These are phyloP conservation scores for Moricandia arvensis DNA, from an alignment of 345 rosid genomes.

Conservation along the genomic window DNA sequence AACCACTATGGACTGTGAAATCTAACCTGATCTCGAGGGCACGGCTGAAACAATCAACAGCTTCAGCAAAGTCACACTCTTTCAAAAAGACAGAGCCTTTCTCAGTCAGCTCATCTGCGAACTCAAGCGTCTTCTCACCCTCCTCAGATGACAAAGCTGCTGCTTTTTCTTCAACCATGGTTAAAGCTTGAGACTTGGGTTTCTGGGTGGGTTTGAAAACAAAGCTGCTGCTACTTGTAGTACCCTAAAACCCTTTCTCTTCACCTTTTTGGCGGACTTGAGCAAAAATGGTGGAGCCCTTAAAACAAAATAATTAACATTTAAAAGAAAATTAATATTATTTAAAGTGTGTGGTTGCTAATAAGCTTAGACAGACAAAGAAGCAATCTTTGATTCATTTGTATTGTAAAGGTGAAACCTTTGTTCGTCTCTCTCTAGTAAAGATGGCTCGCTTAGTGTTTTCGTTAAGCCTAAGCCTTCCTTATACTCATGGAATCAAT, in stretches of 20 bases:
- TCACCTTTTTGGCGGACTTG: conserved; percentile 32
- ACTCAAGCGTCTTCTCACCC: conserved; percentile 56
- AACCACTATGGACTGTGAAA: background rate
- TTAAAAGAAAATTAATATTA: too few relatives aligned
- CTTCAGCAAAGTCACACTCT: conserved; percentile 63
- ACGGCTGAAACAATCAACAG: conserved; percentile 91
- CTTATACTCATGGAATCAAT: conserved; percentile 12
- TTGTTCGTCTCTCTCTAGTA: background rate
- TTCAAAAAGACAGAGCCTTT: conserved; percentile 57
- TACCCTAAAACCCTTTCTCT: background rate
- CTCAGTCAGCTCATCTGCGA: conserved; percentile 61
- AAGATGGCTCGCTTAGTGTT: conserved; percentile 31
- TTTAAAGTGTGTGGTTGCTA: too few relatives aligned
- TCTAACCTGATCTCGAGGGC: conserved; percentile 83
- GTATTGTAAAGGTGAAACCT: background rate
- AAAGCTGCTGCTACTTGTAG: background rate
- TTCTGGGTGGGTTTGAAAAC: background rate
- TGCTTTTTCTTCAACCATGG: background rate
- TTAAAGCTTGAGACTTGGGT: background rate
- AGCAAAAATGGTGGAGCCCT: background rate
- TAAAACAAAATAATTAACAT: background rate
- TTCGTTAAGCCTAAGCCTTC: conserved; percentile 19
- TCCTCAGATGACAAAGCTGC: conserved; percentile 17
- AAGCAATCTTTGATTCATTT: too few relatives aligned
- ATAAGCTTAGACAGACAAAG: too few relatives aligned